Evolutionary conservation across 1,284 basidiomycete genomes (phyloP).

Genomic region (Phlebopus sp.): DNA sequence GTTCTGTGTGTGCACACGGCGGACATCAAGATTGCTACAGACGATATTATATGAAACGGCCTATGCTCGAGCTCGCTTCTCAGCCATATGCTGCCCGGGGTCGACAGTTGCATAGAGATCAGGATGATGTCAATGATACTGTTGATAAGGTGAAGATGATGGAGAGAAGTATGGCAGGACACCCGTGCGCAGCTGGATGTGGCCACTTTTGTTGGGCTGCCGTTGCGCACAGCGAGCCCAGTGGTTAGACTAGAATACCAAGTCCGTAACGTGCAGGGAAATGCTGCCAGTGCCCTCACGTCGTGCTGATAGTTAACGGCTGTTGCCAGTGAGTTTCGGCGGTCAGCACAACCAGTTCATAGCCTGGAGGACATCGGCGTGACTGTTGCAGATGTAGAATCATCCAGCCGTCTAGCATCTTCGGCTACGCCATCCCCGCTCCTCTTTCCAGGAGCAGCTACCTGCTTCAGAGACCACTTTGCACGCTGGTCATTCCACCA

Average conservation of each 20-base stretch:
- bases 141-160: neutral
- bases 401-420: no score
- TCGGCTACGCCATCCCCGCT: no score
- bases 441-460: no score
- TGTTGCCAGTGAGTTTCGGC: no score
- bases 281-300: no score
- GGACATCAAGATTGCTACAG: conserved; percentile 75
- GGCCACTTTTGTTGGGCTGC: conserved; percentile 63
- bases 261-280: no score
- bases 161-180: conserved; percentile 36
- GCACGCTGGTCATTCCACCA: conserved; percentile 60
- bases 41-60: conserved; percentile 55
- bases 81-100: conserved; percentile 20
- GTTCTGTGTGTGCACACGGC: conserved; percentile 70
- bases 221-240: conserved; percentile 11
- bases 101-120: conserved; percentile 21
- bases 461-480: conserved; percentile 16
- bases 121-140: conserved; percentile 15
- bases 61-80: conserved; percentile 43
- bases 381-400: no score
- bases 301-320: no score
- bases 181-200: conserved; percentile 64
- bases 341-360: no score
- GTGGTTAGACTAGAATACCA: neutral
- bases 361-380: no score